Conservation (phyloP, 441 rosid species). For the Pelargonium fulgidum region DNA sequence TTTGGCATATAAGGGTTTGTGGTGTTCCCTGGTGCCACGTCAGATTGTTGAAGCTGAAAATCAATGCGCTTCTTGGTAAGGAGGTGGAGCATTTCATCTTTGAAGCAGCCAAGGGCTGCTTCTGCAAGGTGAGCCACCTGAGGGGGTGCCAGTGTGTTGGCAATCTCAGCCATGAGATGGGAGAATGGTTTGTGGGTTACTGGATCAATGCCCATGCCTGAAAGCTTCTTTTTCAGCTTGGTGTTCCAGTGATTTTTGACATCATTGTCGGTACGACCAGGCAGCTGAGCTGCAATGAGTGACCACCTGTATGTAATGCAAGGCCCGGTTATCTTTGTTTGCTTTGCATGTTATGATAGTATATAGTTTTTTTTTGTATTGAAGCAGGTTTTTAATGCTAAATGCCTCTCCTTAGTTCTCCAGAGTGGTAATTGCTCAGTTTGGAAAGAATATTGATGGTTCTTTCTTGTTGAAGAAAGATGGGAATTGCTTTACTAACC, state of each 20-base stretch:
- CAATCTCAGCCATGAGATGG: constrained; percentile 96
- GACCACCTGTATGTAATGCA: constrained; percentile 56
- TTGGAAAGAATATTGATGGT: too few species aligned
- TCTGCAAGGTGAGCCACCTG: constrained; percentile 88
- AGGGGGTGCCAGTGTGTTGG: constrained; percentile 82
- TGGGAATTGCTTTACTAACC: constrained; percentile 21
- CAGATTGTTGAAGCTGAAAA: constrained; percentile 66
- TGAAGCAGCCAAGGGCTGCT: constrained; percentile 92
- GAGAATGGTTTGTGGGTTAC: constrained; percentile 97
- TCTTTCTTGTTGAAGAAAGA: too few species aligned
- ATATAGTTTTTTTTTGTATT: too few species aligned
- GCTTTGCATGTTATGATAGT: too few species aligned
- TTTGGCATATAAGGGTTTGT: not conserved
- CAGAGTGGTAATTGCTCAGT: too few species aligned
- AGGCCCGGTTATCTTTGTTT: too few species aligned
- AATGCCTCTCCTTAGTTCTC: too few species aligned
- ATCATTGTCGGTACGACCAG: constrained; percentile 88
- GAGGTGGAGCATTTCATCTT: constrained; percentile 96
- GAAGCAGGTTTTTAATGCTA: too few species aligned
- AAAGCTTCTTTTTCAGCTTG: constrained; percentile 83
- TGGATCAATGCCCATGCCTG: constrained; percentile 93
- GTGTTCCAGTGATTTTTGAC: constrained; percentile 96
- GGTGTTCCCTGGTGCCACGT: constrained; percentile 13
- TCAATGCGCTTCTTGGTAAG: constrained; percentile 83
- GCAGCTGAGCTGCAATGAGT: constrained; percentile 82